Evolutionary conservation across 345 rosid genomes (phyloP), one percentile per base, ranked within the genome.

Genomic region (Ricinus communis): DNA sequence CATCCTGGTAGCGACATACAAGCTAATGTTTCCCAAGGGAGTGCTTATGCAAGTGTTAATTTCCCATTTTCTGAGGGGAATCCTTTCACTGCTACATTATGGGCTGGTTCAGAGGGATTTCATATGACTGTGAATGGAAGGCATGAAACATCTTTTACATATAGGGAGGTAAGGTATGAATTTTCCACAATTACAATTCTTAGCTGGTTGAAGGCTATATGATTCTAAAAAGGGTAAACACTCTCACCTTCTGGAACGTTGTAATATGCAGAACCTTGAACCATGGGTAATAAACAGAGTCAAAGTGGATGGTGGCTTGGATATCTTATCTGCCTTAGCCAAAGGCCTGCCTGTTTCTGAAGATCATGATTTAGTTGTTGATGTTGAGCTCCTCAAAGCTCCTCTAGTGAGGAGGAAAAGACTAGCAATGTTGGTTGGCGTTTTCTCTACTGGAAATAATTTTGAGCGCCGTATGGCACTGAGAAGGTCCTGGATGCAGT

Each of bases 401-500:
- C 91, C 96, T 14, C 46, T 54, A 14, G 69, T 83, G 55, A 70
- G 81, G 38, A 79, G 61, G 57, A 82, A 77, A 82, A 83, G 82
- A 79, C 75, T 88, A 64, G 58, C 83, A 16, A 79, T 94, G 84
- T 65, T 91, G 78, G 80, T 94, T 8, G 98, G 96, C 66, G 83
- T 91, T 80, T 94, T 90, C 87, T 91, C 98, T 58, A 86, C 88
- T 22, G 97, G 94, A 72, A 94, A 94, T 76, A 94, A 94, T 69
- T 90, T 94, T 36, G 86, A 90, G 79, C 87, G 97, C 15, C 85
- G 98, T 15, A 90, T 94, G 98, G 97, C 97, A 19, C 43, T 91
- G 70, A 85, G 98, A 82, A 90, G 91, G 80, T 80, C 96, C 65
- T 91, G 97, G 98, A 91, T 88, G 96, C 97, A 88, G 61, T 94